Evolutionary conservation across 441 rosid species (phyloP), one percentile per base, ranked within the genome.

Genomic region (Bocquillonia castaneifolia): DNA sequence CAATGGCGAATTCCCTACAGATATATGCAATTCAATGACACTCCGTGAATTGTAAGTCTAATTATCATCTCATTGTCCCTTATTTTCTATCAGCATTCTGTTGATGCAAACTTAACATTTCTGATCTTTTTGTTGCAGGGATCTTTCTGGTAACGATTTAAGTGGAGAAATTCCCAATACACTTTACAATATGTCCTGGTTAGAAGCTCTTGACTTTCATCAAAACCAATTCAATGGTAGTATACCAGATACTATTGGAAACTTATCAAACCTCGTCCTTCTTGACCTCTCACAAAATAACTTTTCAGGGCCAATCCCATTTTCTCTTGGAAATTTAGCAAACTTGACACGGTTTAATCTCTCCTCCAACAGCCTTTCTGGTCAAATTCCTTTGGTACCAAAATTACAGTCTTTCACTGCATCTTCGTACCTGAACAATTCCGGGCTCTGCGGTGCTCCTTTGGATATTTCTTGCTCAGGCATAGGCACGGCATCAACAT

Each of bases 11-110:
- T 69, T 93, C 72, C 96, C 96, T 0, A 59, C 61, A 37, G 82
- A 83, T 55, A 74, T 93, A 69, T 83, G 90, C 83, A 81, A 88
- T 67, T 93, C 93, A 81, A 77, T 50, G 73, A 73, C 84, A 66
- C 97, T 93, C 65, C 91, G 80, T 17, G 85, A 84, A 77, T 76
- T 93, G 98, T 93, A 80, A 91, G 97, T 93, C 65, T 55, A 69
- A 53, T 29, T 20, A 14, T 69, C 60, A 71, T 39, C 73, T 74
- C 47, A 13, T 22, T 67, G 42, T 52, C 31, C 62, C 61, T 40
- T 45, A 53, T 18, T 71, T 75, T 69, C 57, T 59, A 59, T 36
- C 57, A 59, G 45, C 70, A 62, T 61, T 72, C 50, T 51, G 70
- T 73, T 66, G 37, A 71, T 72, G 36, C 39, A n/a, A 47, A 61